These are phyloP conservation scores for Trametes versicolor DNA, from an alignment of 1,284 basidiomycete species.

Conservation along the genomic window DNA sequence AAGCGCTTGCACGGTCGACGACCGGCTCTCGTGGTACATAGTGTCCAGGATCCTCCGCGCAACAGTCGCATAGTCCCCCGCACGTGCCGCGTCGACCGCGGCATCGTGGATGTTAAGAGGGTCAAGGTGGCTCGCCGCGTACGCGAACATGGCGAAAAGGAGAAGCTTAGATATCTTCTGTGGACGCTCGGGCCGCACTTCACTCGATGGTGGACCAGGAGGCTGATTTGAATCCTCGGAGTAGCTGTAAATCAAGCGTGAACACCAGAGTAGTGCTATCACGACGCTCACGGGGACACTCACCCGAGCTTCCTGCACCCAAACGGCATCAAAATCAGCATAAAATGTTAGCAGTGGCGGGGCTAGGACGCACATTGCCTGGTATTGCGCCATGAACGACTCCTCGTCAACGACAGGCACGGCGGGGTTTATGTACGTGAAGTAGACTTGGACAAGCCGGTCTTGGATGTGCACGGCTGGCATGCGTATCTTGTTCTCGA, in stretches of 20 bases:
- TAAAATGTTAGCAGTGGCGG: background rate
- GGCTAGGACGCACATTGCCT: constrained; percentile 55
- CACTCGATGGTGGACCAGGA: background rate
- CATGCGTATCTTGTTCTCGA: constrained; percentile 53
- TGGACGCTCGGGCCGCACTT: constrained; percentile 45
- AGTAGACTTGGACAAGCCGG: constrained; percentile 77
- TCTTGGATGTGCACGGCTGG: constrained; percentile 72
- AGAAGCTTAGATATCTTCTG: constrained; percentile 79
- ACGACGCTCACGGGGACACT: background rate
- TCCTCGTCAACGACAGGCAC: constrained; percentile 80
- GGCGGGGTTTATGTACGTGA: constrained; percentile 82
- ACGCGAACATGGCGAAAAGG: constrained; percentile 81
- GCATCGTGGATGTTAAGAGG: constrained; percentile 39
- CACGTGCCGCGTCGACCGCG: constrained; percentile 50
- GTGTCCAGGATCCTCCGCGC: constrained; percentile 74
- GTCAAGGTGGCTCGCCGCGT: constrained; percentile 73
- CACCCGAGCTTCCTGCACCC: constrained; percentile 15
- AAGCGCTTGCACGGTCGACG: constrained; percentile 78
- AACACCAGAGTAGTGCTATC: too few relatives aligned
- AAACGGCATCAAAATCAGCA: background rate
- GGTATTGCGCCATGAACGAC: constrained; percentile 74
- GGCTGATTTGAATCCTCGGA: constrained; percentile 10
- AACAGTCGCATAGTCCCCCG: constrained; percentile 62
- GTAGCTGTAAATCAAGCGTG: constrained; percentile 9
- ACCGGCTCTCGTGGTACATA: constrained; percentile 70